Conservation (phyloP, 805 yeast species). For the Wickerhamomyces xylosicus region DNA sequence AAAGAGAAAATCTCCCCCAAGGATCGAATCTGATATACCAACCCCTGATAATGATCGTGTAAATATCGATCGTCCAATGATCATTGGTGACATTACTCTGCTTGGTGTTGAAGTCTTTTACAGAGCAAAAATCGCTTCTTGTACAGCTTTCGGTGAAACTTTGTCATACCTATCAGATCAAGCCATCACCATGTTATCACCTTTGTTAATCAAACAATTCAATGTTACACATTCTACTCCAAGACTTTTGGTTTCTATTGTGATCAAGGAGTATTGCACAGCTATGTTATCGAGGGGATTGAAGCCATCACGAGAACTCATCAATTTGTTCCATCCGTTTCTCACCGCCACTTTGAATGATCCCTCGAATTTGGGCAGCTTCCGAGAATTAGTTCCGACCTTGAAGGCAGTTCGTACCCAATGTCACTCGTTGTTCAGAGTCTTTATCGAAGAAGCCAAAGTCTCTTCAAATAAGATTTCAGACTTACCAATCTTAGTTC, state of each 20-base stretch:
- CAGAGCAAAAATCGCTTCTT: slow-evolving; percentile 65
- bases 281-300: slow-evolving; percentile 12
- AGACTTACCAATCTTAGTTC: slow-evolving; percentile 77
- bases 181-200: slow-evolving; percentile 29
- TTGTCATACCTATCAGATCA: slow-evolving; percentile 38
- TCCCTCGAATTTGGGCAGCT: slow-evolving; percentile 40
- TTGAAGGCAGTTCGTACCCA: slow-evolving; percentile 79
- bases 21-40: slow-evolving; percentile 30
- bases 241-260: slow-evolving; percentile 55
- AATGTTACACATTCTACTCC: slow-evolving; percentile 52
- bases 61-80: slow-evolving; percentile 89
- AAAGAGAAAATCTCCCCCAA: slow-evolving; percentile 32
- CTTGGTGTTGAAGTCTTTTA: slow-evolving; percentile 69
- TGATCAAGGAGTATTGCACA: slow-evolving; percentile 59
- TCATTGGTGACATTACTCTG: slow-evolving; percentile 81
- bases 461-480: slow-evolving; percentile 65
- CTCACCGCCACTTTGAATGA: slow-evolving; percentile 24
- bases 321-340: slow-evolving; percentile 19
- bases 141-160: slow-evolving; percentile 64
- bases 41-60: slow-evolving; percentile 49
- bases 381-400: slow-evolving; percentile 80
- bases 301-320: slow-evolving; percentile 16
- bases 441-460: slow-evolving; percentile 70
- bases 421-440: slow-evolving; percentile 70
- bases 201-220: slow-evolving; percentile 17